phyloP scores from a whole-genome alignment of 78 protist species.

The Dictyostelium intermedium region DNA sequence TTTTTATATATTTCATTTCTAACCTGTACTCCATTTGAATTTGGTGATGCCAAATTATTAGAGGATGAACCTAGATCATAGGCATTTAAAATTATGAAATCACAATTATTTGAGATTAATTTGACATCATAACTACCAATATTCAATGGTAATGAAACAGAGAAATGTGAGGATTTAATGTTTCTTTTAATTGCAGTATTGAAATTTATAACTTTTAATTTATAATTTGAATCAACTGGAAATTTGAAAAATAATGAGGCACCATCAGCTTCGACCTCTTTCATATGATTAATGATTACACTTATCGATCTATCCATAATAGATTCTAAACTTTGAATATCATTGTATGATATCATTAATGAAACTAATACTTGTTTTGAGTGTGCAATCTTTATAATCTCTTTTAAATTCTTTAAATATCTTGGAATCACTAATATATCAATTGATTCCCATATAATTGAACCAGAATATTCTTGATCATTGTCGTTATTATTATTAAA shows the following conservation, averaged over 20 bases:
- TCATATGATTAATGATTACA: neutral
- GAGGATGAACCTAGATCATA: neutral
- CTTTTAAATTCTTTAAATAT: neutral
- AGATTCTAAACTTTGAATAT: neutral
- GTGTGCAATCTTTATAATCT: neutral
- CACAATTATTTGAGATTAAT: neutral
- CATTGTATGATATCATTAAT: neutral
- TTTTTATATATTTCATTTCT: neutral
- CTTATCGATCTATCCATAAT: neutral
- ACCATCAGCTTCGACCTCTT: neutral
- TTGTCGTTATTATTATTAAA: neutral
- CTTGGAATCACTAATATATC: neutral
- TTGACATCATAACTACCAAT: neutral
- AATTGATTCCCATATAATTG: neutral
- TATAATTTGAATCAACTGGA: neutral
- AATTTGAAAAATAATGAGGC: neutral
- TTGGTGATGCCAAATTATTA: neutral
- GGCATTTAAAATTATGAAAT: neutral
- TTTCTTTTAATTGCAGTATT: neutral
- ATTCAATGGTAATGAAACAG: neutral
- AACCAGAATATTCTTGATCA: neutral
- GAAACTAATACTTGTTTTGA: neutral
- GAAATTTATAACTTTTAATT: neutral
- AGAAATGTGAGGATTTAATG: neutral
- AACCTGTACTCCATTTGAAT: neutral